Evolutionary conservation across 2,329 filamentous ascomycete genomes (phyloP), one percentile per base, ranked within the genome.

Genomic region (Nemania serpens): DNA sequence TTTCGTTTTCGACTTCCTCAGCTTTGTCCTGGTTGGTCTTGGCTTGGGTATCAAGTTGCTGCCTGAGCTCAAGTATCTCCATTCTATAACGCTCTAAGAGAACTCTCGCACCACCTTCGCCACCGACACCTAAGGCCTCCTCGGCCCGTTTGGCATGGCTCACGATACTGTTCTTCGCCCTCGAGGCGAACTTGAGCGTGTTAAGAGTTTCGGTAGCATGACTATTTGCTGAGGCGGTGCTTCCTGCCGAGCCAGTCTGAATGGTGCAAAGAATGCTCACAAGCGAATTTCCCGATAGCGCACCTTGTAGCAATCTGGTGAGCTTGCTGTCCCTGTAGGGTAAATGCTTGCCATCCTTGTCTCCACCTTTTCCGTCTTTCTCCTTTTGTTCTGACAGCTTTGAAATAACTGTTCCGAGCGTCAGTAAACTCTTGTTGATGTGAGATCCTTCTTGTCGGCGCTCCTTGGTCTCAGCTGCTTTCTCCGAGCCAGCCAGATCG

Each of bases 181-280:
- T 86, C 11, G 93, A 95, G 1, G 95, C 95, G 73, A 99, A 99
- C 71, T 98, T 99, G 63, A 99, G 81, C 0, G 95, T 99, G 74
- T 97, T 99, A 57, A 99, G 79, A 0, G 94, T 98, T 77, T 99
- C 95, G 17, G 86, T 85, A 0, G 90, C 91, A 70, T 97, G 91
- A 20, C 84, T 91, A 68, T 86, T 89, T 18, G 88, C 84, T 3
- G 87, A 78, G 1, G 91, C 90, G 9, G 85, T 82, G 69, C 87
- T 93, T 20, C 90, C 89, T 12, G 86, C 84, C 1, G 90, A 82
- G n/a, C 91, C 91, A 47, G 96, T 89, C 72, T 97, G 91, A 56
- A 99, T 95, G 0, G 95, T 99, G 74, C 95, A 99, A 18, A 99
- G 87, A 73, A 99, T 99, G 71, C 94, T 98, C 71, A 99, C 93